Evolutionary conservation across 1,284 basidiomycete genomes (phyloP).

Genomic region (Ustilago sp.): DNA sequence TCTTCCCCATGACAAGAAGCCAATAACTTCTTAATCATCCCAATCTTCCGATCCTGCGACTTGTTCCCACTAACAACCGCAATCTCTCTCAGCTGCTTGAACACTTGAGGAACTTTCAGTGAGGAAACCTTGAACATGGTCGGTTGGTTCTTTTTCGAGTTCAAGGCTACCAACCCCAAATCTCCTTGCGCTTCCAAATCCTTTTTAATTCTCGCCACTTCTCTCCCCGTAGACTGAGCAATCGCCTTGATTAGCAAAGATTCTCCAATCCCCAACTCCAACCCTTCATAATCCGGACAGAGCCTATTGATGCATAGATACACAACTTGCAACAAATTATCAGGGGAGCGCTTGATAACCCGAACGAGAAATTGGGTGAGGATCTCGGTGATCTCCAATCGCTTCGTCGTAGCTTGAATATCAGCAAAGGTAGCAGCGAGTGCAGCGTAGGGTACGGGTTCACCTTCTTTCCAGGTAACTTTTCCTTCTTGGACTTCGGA

Average conservation of each 20-base stretch:
- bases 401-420: conserved; percentile 95
- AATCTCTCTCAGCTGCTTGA: conserved; percentile 57
- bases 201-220: conserved; percentile 82
- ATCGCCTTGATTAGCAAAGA: conserved; percentile 95
- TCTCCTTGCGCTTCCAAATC: conserved; percentile 96
- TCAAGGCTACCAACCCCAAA: conserved; percentile 92
- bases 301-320: conserved; percentile 98
- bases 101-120: conserved; percentile 85
- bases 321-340: conserved; percentile 84
- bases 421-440: conserved; percentile 87
- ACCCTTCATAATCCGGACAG: conserved; percentile 93
- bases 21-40: conserved; percentile 92
- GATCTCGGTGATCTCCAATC: conserved; percentile 89
- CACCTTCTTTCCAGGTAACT: conserved; percentile 81
- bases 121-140: conserved; percentile 95
- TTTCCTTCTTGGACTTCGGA: conserved; percentile 77
- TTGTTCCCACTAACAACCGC: conserved; percentile 81
- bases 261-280: conserved; percentile 97
- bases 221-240: conserved; percentile 90
- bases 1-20: conserved; percentile 88
- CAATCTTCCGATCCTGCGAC: conserved; percentile 79
- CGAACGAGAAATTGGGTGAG: conserved; percentile 88
- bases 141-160: conserved; percentile 91
- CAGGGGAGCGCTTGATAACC: conserved; percentile 83
- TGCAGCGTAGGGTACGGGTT: conserved; percentile 91